These are phyloP conservation scores for Xylaria venustula DNA, from an alignment of 495 filamentous ascomycete genomes.

Conservation along the genomic window DNA sequence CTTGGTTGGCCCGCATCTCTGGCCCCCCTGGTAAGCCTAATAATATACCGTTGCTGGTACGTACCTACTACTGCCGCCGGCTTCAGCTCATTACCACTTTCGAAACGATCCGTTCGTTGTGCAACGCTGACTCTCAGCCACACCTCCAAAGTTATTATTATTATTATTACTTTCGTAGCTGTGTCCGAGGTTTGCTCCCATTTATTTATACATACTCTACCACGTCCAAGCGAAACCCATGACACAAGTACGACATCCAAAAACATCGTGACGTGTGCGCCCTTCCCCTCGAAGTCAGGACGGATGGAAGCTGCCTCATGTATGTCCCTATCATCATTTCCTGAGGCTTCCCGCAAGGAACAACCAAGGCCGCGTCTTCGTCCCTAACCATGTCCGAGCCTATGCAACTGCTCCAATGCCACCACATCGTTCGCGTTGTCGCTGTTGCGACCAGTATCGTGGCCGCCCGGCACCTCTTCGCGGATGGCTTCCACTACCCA, in stretches of 20 bases:
- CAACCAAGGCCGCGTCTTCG: not conserved
- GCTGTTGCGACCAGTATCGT: conserved; percentile 11
- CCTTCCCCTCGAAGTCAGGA: not conserved
- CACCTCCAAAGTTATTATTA: not conserved
- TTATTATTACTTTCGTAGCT: not conserved
- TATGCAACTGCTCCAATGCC: not conserved
- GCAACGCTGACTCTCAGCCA: not conserved
- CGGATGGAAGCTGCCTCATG: conserved; percentile 7
- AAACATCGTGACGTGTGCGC: not conserved
- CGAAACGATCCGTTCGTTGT: conserved; percentile 7
- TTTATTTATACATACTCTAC: conserved; percentile 5
- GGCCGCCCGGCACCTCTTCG: conserved; percentile 14
- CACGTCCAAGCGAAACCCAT: too few relatives aligned
- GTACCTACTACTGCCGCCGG: too few relatives aligned
- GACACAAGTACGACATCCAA: not conserved
- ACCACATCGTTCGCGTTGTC: conserved; percentile 10
- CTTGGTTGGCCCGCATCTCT: too few relatives aligned
- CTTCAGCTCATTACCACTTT: not conserved
- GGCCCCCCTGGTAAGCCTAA: too few relatives aligned
- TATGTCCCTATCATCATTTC: not conserved
- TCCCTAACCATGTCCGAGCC: conserved; percentile 2
- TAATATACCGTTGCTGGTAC: too few relatives aligned
- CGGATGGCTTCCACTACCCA: conserved; percentile 9
- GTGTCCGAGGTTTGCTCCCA: not conserved
- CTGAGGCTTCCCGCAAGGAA: not conserved